Conservation (phyloP, 2,329 filamentous ascomycete genomes). For the Xylaria sp. region DNA sequence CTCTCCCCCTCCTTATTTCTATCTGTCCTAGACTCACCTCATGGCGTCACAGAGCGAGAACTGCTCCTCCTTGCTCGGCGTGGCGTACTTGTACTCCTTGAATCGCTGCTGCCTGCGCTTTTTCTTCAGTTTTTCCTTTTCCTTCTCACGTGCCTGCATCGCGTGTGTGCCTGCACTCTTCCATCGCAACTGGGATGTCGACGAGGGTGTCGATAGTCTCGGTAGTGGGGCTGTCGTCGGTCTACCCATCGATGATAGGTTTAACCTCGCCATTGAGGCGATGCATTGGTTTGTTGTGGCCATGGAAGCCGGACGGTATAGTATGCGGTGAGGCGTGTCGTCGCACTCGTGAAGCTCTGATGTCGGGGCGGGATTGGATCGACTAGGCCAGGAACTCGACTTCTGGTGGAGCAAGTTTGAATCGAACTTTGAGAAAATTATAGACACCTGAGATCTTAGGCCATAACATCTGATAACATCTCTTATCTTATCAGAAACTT, state of each 20-base stretch:
- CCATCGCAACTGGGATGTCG: conserved; percentile 58
- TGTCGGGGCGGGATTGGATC: conserved; percentile 9
- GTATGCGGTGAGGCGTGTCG: neutral
- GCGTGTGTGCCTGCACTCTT: conserved; percentile 48
- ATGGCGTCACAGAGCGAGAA: conserved; percentile 93
- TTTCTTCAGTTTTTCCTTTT: conserved; percentile 65
- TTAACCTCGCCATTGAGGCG: conserved; percentile 65
- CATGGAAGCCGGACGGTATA: conserved; percentile 53
- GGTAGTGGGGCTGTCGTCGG: conserved; percentile 59
- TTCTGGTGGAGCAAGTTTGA: conserved; percentile 27
- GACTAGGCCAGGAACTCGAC: neutral
- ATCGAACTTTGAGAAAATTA: conserved; percentile 30
- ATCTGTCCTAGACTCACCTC: conserved; percentile 67
- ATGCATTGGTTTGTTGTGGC: conserved; percentile 64
- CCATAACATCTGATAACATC: conserved; percentile 43
- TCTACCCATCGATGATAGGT: conserved; percentile 56
- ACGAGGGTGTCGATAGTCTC: conserved; percentile 59
- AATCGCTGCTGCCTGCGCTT: conserved; percentile 73
- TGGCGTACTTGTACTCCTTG: conserved; percentile 71
- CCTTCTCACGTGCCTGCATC: conserved; percentile 57
- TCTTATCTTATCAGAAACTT: conserved; percentile 23
- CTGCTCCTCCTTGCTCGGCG: conserved; percentile 74
- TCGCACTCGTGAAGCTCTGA: conserved; percentile 40
- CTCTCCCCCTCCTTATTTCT: neutral
- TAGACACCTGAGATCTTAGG: conserved; percentile 36